A percentile compares a stretch with the other conserved stretches of the same genome.
phyloP scores from a whole-genome alignment of 768 basidiomycete genomes.

The Megacollybia marginata region DNA sequence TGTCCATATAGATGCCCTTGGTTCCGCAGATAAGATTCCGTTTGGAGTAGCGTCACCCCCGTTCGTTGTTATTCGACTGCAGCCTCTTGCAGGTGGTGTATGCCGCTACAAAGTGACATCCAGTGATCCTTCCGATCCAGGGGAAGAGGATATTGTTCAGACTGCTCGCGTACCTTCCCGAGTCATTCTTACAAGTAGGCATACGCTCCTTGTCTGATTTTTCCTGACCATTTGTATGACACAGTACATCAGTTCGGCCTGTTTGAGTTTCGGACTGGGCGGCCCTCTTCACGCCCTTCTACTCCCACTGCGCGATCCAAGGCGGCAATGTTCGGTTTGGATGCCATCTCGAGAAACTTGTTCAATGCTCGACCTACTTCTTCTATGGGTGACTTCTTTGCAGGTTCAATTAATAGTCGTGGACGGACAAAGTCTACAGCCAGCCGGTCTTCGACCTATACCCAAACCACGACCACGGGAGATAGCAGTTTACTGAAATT shows the following conservation, averaged over 20 bases:
- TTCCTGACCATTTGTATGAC: background rate
- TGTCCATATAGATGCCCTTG: conserved; percentile 75
- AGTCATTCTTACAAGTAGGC: conserved; percentile 76
- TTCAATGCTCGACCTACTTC: conserved; percentile 68
- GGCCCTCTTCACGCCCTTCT: conserved; percentile 64
- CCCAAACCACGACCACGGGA: conserved; percentile 59
- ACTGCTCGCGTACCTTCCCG: conserved; percentile 65
- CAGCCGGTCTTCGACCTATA: conserved; percentile 69
- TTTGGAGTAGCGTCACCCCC: conserved; percentile 67
- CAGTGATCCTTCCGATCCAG: conserved; percentile 64
- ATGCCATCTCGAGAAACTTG: conserved; percentile 84
- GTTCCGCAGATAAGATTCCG: conserved; percentile 69
- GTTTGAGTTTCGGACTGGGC: conserved; percentile 78
- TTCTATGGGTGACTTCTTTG: conserved; percentile 69
- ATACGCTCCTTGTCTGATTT: background rate
- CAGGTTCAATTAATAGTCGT: conserved; percentile 61
- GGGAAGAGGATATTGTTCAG: conserved; percentile 79
- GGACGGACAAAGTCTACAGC: conserved; percentile 62
- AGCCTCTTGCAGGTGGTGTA: conserved; percentile 78
- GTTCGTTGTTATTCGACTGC: conserved; percentile 72
- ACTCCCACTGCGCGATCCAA: conserved; percentile 80
- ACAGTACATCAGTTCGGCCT: conserved; percentile 84
- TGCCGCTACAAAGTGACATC: conserved; percentile 75
- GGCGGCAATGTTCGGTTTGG: conserved; percentile 83
- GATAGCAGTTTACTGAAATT: conserved; percentile 67